phyloP scores from a whole-genome alignment of 768 basidiomycete species.

The Mycena haematopus region DNA sequence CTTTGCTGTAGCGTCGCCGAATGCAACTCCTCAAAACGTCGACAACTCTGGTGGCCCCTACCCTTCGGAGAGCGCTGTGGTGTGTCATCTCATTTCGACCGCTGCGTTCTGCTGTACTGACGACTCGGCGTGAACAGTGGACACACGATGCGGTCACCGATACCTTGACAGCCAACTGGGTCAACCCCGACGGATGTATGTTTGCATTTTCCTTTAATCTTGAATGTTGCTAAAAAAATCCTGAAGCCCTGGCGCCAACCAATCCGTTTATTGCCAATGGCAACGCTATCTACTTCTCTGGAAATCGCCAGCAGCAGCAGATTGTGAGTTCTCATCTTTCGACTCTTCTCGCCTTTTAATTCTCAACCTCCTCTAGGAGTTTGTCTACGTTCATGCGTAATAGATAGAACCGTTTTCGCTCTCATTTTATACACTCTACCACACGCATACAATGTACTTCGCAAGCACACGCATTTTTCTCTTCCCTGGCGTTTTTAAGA shows the following conservation, averaged over 20 bases:
- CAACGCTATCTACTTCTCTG: slow-evolving; percentile 20
- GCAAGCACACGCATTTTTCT: slow-evolving; percentile 2
- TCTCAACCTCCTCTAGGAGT: background rate
- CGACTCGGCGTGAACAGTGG: slow-evolving; percentile 27
- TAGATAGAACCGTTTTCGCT: background rate
- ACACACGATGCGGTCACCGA: slow-evolving; percentile 21
- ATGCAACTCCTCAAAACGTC: slow-evolving; percentile 19
- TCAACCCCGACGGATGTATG: slow-evolving; percentile 33
- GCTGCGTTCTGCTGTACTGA: background rate
- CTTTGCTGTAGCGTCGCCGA: slow-evolving; percentile 15
- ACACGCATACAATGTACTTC: slow-evolving; percentile 12
- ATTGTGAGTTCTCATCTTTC: slow-evolving; percentile 9
- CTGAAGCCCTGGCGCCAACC: slow-evolving; percentile 11
- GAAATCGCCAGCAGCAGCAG: slow-evolving; percentile 11
- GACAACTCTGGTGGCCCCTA: slow-evolving; percentile 9
- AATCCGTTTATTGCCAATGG: slow-evolving; percentile 3
- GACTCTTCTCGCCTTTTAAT: background rate
- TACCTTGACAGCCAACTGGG: slow-evolving; percentile 30
- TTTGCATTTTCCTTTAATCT: background rate
- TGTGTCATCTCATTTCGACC: slow-evolving; percentile 11
- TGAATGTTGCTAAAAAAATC: background rate
- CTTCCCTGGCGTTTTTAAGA: no score
- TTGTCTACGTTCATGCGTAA: slow-evolving; percentile 9
- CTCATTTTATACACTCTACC: slow-evolving; percentile 1
- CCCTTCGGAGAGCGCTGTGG: slow-evolving; percentile 28